Evolutionary conservation across 208 protist species (phyloP).

Genomic region (Crithidia mellificae): DNA sequence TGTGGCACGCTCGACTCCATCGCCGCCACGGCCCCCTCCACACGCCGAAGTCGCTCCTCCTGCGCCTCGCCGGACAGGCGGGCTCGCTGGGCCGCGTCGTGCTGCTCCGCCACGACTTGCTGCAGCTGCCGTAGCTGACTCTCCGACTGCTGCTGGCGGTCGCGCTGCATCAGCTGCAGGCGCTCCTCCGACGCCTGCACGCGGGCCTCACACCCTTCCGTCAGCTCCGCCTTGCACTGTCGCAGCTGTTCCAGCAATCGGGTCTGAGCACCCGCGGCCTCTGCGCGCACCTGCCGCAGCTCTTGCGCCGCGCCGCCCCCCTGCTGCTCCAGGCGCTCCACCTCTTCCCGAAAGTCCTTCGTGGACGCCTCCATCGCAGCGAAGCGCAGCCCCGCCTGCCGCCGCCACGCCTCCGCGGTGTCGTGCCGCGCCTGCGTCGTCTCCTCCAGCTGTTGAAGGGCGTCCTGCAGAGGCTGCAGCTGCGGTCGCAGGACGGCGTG

Average conservation of each 20-base stretch:
- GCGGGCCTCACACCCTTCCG: conserved; percentile 4
- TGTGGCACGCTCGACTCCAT: conserved; percentile 19
- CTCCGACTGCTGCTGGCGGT: conserved; percentile 21
- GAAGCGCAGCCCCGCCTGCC: conserved; percentile 23
- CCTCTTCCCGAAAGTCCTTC: conserved; percentile 11
- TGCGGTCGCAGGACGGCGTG: conserved; percentile 12
- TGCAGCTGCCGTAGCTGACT: conserved; percentile 21
- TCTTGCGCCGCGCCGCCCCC: conserved; percentile 13
- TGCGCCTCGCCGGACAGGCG: conserved; percentile 4
- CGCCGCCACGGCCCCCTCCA: conserved; percentile 21
- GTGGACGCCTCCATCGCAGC: conserved; percentile 24
- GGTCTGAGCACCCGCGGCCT: neutral
- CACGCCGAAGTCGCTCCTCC: conserved; percentile 33
- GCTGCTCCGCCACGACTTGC: conserved; percentile 27
- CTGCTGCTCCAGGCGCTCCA: conserved; percentile 19
- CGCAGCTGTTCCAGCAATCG: conserved; percentile 17
- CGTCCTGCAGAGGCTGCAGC: conserved; percentile 27
- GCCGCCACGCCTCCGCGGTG: conserved; percentile 18
- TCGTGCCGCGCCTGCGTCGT: conserved; percentile 24
- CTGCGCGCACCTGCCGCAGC: conserved; percentile 21
- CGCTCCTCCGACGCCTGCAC: conserved; percentile 20
- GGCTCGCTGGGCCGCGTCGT: conserved; percentile 19
- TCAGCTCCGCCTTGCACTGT: conserved; percentile 21
- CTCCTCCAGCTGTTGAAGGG: conserved; percentile 22
- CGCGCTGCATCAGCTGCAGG: conserved; percentile 5